Conservation (phyloP, 2,329 filamentous ascomycete species). For the Botryotinia convoluta region DNA sequence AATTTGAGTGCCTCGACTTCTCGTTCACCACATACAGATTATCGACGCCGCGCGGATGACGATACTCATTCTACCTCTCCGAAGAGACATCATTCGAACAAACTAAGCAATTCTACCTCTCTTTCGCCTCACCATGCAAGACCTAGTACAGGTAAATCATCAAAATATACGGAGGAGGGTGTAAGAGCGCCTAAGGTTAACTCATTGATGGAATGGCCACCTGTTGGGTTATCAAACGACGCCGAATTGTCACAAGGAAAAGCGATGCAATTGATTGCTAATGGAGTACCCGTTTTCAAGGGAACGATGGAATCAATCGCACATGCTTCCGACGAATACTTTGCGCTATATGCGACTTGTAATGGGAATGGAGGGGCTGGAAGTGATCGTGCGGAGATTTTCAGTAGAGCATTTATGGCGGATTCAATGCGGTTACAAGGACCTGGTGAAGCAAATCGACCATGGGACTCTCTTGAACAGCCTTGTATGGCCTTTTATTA, state of each 20-base stretch:
- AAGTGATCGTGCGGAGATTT: constrained; percentile 28
- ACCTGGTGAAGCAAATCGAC: constrained; percentile 36
- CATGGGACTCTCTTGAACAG: constrained; percentile 72
- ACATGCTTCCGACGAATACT: constrained; percentile 54
- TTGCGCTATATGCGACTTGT: constrained; percentile 53
- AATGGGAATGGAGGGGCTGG: constrained; percentile 43
- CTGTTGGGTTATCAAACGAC: constrained; percentile 47
- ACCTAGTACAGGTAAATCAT: constrained; percentile 16
- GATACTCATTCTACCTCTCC: constrained; percentile 5
- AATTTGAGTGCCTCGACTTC: constrained; percentile 11
- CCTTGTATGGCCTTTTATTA: constrained; percentile 68
- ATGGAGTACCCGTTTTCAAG: constrained; percentile 55
- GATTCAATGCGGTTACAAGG: constrained; percentile 31
- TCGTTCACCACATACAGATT: constrained; percentile 10
- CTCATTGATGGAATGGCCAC: constrained; percentile 56
- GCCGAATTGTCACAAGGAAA: constrained; percentile 53
- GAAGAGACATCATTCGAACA: constrained; percentile 9
- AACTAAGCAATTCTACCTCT: neutral
- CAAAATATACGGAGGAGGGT: constrained; percentile 12
- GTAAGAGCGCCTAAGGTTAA: neutral
- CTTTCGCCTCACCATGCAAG: constrained; percentile 8
- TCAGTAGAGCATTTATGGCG: constrained; percentile 25
- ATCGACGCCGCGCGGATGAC: constrained; percentile 9
- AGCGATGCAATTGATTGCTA: constrained; percentile 57
- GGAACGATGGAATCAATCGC: constrained; percentile 54